Evolutionary conservation across 2,329 filamentous ascomycete genomes (phyloP), one percentile per base, ranked within the genome.

Genomic region (Cordyceps fumosorosea): DNA sequence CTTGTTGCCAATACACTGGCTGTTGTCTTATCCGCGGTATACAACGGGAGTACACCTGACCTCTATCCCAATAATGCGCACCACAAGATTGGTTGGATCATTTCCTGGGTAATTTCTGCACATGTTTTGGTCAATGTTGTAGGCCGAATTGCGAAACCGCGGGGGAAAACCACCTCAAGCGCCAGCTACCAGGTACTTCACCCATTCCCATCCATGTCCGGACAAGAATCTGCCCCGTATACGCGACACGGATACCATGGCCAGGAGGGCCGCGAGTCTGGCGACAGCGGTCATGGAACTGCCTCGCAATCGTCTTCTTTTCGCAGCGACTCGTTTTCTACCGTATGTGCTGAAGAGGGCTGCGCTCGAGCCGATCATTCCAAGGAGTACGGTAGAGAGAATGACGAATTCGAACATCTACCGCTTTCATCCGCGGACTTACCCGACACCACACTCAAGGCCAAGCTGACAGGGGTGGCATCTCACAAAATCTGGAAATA

Each of bases 51-150:
- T 65, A 96, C 91, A 0, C 91, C 92, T 1, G 90, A 96, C 70
- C 78, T 97, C 24, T 97, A 96, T 72, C 86, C 87, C 37, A 88
- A 89, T 71, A 96, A 96, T 71, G 84, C 89, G n/a, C 93, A 97
- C 73, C 87, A 92, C 77, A 92, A 90, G 73, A 82, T 93, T 50
- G 92, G 92, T 60, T 98, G 93, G 93, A 80, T 90, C 48, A 81
- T 89, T 34, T 93, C 89, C 3, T 89, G 85, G 80, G 79, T 93
- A 4, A 80, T 89, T 12, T 81, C 80, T 58, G 85, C 82, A 0
- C 93, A 96, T 76, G 81, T 89, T 18, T 69, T 89, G 45, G 78
- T 96, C 71, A 84, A 85, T 55, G 72, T 91, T 60, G 75, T 91
- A 53, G 86, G 86, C 58, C 77, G 81, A 48, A 84, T 89, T 64